phyloP scores from a whole-genome alignment of 2,329 filamentous ascomycete genomes.

The Aspergillus luchuensis region DNA sequence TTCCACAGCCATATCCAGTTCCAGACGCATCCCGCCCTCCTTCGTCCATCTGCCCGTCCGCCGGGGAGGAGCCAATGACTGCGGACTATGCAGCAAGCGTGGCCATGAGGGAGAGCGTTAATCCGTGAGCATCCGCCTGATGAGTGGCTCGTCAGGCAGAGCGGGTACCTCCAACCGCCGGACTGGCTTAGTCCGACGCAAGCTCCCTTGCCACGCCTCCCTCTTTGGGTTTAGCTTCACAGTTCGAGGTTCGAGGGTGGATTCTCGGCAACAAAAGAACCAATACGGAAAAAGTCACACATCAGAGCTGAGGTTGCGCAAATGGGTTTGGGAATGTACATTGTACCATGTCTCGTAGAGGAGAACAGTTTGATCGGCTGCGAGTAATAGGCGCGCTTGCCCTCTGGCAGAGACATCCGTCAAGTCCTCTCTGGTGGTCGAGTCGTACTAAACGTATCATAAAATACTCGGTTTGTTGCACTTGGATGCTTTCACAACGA shows the following conservation, averaged over 20 bases:
- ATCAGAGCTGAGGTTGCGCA: neutral
- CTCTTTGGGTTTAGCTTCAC: neutral
- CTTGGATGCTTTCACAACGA: conserved; percentile 30
- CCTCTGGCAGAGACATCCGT: neutral
- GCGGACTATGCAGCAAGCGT: neutral
- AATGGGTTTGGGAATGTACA: neutral
- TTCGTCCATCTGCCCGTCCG: neutral
- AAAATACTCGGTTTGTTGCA: neutral
- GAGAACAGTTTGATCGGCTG: neutral
- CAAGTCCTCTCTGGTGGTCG: too few relatives aligned
- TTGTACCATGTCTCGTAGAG: neutral
- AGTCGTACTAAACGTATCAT: too few relatives aligned
- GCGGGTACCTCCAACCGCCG: conserved; percentile 20
- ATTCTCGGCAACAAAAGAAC: neutral
- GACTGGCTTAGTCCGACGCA: conserved; percentile 24
- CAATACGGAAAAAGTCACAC: too few relatives aligned
- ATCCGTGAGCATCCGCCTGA: too few relatives aligned
- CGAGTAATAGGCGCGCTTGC: neutral
- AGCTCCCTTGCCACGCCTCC: conserved; percentile 12
- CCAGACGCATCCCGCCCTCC: neutral
- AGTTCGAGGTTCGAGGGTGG: neutral
- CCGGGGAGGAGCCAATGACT: conserved; percentile 1
- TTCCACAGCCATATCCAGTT: neutral
- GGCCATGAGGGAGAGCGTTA: neutral
- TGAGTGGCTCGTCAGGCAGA: neutral